These are phyloP conservation scores for Endocalyx cinctus DNA, from an alignment of 2,329 filamentous ascomycete species.

Conservation along the genomic window DNA sequence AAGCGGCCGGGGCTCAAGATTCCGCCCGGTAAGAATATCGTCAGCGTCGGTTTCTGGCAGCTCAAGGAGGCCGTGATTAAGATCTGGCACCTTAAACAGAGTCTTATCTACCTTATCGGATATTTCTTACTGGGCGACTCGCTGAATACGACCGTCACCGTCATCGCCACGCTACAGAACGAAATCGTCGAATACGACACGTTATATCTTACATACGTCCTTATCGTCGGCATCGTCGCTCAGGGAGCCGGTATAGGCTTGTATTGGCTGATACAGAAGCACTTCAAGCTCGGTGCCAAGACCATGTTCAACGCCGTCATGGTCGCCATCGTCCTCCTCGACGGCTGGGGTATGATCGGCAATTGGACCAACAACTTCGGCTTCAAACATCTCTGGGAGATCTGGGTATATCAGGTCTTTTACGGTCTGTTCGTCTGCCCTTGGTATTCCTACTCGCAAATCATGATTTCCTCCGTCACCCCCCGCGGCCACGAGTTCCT, in stretches of 20 bases:
- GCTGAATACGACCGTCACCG: conserved; percentile 65
- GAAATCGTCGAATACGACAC: conserved; percentile 61
- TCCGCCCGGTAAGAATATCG: conserved; percentile 36
- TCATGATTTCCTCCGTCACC: conserved; percentile 67
- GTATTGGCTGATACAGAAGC: conserved; percentile 59
- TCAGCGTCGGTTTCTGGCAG: conserved; percentile 60
- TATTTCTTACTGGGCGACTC: conserved; percentile 69
- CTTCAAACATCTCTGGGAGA: conserved; percentile 41
- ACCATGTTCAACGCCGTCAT: conserved; percentile 65
- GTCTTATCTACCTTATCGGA: conserved; percentile 59
- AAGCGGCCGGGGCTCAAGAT: conserved; percentile 50
- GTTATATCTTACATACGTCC: conserved; percentile 59
- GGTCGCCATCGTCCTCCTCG: conserved; percentile 56
- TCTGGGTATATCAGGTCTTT: conserved; percentile 45
- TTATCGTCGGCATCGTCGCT: conserved; percentile 61
- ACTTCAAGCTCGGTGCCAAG: conserved; percentile 57
- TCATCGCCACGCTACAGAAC: conserved; percentile 63
- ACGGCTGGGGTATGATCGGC: conserved; percentile 43
- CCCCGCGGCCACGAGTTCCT: conserved; percentile 65
- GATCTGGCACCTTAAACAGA: conserved; percentile 63
- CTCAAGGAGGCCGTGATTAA: conserved; percentile 52
- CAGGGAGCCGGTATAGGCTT: conserved; percentile 58
- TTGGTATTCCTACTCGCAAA: conserved; percentile 68
- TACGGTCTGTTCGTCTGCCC: conserved; percentile 65
- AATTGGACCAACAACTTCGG: conserved; percentile 41